Evolutionary conservation across 108 stramenopile species (phyloP).

Genomic region (Pseudonitzschia delicatissima): DNA sequence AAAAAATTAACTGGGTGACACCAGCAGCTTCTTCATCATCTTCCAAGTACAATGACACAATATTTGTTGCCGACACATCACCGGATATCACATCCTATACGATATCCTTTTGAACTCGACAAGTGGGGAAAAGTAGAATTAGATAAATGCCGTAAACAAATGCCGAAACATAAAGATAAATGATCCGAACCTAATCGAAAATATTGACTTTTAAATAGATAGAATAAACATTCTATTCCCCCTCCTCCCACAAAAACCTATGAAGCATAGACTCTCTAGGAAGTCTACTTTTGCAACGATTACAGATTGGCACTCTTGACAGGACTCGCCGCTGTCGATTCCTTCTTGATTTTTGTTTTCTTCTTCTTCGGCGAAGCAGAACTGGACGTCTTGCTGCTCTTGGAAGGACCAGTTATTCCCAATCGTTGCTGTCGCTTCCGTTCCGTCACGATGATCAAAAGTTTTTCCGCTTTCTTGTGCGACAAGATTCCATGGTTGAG

Average conservation of each 20-base stretch:
- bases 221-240: background rate
- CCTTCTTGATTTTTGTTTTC: slow-evolving; percentile 52
- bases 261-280: background rate
- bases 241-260: background rate
- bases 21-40: background rate
- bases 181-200: background rate
- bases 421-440: slow-evolving; percentile 50
- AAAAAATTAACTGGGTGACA: slow-evolving; percentile 65
- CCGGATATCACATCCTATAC: slow-evolving; percentile 64
- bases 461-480: slow-evolving; percentile 58
- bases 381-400: slow-evolving; percentile 4
- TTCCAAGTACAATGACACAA: slow-evolving; percentile 16
- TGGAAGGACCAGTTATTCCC: slow-evolving; percentile 10
- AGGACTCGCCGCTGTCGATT: slow-evolving; percentile 53
- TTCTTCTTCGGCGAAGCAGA: slow-evolving; percentile 44
- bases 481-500: slow-evolving; percentile 77
- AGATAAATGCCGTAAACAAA: background rate
- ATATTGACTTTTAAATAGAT: background rate
- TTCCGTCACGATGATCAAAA: slow-evolving; percentile 47
- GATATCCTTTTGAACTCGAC: slow-evolving; percentile 33
- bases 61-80: slow-evolving; percentile 81
- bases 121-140: background rate
- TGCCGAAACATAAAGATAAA: background rate
- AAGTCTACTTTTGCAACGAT: background rate
- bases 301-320: slow-evolving; percentile 3